Evolutionary conservation across 345 rosid genomes (phyloP), one percentile per base, ranked within the genome.

Genomic region (Syzygium aqueum): DNA sequence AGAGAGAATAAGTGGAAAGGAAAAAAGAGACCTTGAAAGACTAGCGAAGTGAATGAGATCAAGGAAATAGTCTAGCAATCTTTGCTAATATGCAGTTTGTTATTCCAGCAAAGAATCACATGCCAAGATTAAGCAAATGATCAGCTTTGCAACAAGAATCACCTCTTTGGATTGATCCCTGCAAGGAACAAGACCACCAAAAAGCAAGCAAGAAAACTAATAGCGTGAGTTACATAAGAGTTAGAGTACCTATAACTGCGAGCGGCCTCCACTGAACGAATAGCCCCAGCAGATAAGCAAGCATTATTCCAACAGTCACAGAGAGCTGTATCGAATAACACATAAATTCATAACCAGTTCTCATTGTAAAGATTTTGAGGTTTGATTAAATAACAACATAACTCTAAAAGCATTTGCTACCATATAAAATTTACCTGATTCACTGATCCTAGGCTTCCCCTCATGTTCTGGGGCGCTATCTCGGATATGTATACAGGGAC

Each of bases 241-340:
- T 89, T 90, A 87, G 28, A 77, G 91, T 95, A 96, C 99, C 99
- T 21, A 96, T 57, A 89, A 95, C 96, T 28, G 99, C 99, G 80
- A 97, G 98, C 87, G 91, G 89, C 90, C 99, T 96, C 99, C 99
- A 97, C 51, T 91, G 94, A 89, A 96, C 90, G 90, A 94, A 95
- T 88, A 96, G 93, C 84, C 97, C 97, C 86, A 97, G 93, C 88
- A 96, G 87, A 93, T 97, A 96, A 63, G 99, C 99, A 90, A 97
- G 87, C 99, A 97, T 90, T 90, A 97, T 97, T 88, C 99, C 99
- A 89, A 96, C 91, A 78, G 99, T 97, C 84, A 97, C 95, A 51
- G 98, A 95, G 88, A 97, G 99, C 99, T 97, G 89, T 85, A 91
- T 10, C 49, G 27, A 73, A 21, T 37, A 73, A 33, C 49, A 37